A percentile compares a stretch with the other conserved stretches of the same genome.
These are phyloP conservation scores for Lactarius hengduanensis DNA, from an alignment of 768 basidiomycete genomes.

Conservation along the genomic window DNA sequence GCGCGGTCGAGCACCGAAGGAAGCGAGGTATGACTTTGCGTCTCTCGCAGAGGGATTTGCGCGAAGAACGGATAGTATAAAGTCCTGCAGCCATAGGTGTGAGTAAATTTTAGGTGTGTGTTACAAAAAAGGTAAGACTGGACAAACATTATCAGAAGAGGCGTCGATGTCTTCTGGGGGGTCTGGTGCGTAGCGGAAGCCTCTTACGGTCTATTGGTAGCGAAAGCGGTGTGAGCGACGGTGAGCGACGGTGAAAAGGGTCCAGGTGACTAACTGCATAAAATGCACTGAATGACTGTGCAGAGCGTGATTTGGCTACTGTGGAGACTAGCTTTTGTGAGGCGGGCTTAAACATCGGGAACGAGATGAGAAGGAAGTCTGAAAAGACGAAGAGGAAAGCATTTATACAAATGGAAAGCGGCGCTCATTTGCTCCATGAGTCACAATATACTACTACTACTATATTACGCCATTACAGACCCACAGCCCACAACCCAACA, in stretches of 20 bases:
- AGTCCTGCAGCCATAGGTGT: constrained; percentile 58
- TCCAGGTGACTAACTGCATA: constrained; percentile 49
- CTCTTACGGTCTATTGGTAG: constrained; percentile 22
- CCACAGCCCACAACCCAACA: not conserved
- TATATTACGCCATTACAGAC: not conserved
- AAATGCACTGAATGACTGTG: constrained; percentile 47
- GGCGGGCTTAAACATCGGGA: constrained; percentile 33
- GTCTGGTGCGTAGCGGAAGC: constrained; percentile 21
- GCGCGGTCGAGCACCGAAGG: constrained; percentile 72
- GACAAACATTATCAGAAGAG: constrained; percentile 16
- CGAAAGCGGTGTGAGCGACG: not conserved
- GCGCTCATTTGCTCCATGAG: not conserved
- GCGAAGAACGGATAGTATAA: constrained; percentile 91
- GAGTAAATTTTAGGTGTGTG: constrained; percentile 20
- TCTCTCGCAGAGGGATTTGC: constrained; percentile 92
- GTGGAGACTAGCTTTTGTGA: constrained; percentile 35
- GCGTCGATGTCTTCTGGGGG: constrained; percentile 20
- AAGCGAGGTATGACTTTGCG: constrained; percentile 84
- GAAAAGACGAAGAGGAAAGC: not conserved
- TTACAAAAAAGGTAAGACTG: not conserved
- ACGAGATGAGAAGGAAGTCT: not conserved
- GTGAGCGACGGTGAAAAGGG: not conserved
- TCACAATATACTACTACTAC: not conserved
- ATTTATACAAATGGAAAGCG: constrained; percentile 15
- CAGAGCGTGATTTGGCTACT: constrained; percentile 27